phyloP scores from a whole-genome alignment of 176 grass and related monocot species.

The Paspalum vaginatum region DNA sequence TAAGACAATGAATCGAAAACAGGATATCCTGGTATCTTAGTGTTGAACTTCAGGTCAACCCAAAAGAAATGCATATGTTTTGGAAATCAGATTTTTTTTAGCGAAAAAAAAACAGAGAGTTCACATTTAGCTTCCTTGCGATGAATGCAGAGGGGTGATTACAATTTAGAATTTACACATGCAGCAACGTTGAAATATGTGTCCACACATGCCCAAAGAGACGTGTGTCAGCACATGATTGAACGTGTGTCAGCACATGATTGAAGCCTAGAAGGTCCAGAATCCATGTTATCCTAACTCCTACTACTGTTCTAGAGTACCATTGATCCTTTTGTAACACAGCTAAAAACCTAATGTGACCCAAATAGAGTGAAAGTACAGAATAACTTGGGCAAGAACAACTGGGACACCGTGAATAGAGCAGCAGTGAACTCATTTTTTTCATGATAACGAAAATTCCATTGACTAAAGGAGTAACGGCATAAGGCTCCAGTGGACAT shows the following conservation, averaged over 20 bases:
- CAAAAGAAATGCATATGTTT: constrained; percentile 3
- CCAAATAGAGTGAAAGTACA: constrained; percentile 3
- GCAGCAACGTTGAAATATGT: neutral
- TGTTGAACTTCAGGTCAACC: constrained; percentile 6
- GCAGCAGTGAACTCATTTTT: neutral
- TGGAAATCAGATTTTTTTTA: neutral
- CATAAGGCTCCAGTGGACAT: constrained; percentile 21
- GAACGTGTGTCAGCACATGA: neutral
- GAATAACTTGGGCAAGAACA: neutral
- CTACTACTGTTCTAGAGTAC: constrained; percentile 8
- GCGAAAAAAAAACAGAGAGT: neutral
- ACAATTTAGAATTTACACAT: constrained; percentile 2
- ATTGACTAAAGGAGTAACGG: constrained; percentile 2
- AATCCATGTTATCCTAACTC: no score
- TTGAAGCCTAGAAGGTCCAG: neutral
- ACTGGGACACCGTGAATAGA: neutral
- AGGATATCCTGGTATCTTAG: neutral
- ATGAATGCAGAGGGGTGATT: neutral
- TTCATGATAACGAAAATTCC: neutral
- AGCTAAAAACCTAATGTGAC: neutral
- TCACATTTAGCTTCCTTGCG: neutral
- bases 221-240: neutral
- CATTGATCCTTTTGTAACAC: neutral
- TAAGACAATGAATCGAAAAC: constrained; percentile 47
- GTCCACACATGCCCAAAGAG: constrained; percentile 8